A percentile compares a stretch with the other conserved stretches of the same genome.
Conservation (phyloP, 2,329 filamentous ascomycete species). For the Pyrenochaeta sp. region DNA sequence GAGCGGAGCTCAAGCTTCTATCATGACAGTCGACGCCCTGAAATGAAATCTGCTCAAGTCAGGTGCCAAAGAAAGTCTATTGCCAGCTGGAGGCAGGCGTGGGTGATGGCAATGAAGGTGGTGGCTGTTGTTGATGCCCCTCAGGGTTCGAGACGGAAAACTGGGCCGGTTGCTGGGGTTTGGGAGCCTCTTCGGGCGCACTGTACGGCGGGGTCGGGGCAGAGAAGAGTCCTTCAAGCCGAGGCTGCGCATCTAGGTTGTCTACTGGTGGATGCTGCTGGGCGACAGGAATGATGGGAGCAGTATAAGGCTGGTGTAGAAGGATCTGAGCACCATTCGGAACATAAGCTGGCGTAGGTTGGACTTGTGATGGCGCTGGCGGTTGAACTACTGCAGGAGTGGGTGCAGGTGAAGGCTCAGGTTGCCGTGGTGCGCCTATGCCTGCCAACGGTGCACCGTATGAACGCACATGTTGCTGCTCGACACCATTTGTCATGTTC, state of each 20-base stretch:
- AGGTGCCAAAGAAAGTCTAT: conserved; percentile 8
- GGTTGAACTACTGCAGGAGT: background rate
- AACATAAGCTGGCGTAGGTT: background rate
- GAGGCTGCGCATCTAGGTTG: conserved; percentile 7
- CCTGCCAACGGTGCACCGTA: background rate
- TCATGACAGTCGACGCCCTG: no score
- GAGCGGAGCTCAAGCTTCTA: no score
- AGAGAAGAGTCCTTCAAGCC: conserved; percentile 21
- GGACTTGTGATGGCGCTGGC: conserved; percentile 4
- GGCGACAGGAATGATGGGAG: conserved; percentile 4
- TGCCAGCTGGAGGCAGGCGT: conserved; percentile 27
- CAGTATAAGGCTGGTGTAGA: conserved; percentile 2
- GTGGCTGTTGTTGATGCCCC: background rate
- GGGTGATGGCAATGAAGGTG: background rate
- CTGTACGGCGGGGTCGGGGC: conserved; percentile 34
- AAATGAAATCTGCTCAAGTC: no score
- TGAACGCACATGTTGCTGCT: background rate
- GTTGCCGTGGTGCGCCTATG: conserved; percentile 8
- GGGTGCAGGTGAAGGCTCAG: conserved; percentile 3
- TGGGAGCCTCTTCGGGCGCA: conserved; percentile 24
- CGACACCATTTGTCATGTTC: conserved; percentile 1
- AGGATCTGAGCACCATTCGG: conserved; percentile 13
- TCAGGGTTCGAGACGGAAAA: background rate
- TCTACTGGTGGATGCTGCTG: conserved; percentile 6
- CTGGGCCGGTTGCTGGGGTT: conserved; percentile 3